Evolutionary conservation across 495 filamentous ascomycete genomes (phyloP).

Genomic region (Penicillium diatomitis): DNA sequence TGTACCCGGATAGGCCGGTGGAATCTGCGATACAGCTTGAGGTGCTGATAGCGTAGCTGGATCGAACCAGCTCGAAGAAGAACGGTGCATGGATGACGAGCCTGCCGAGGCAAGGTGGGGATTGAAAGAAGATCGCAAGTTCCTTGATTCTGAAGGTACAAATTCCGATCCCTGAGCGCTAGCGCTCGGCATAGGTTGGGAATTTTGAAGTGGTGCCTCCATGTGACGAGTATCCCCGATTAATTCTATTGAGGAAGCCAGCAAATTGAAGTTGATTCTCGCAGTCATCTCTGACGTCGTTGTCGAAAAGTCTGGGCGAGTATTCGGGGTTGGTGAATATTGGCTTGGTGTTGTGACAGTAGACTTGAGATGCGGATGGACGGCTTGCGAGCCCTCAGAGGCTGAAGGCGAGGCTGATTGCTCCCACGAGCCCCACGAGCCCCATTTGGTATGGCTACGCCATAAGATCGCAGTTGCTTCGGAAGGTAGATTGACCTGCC

Average conservation of each 20-base stretch:
- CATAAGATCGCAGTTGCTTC: conserved; percentile 68
- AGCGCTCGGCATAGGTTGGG: conserved; percentile 10
- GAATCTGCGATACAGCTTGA: conserved; percentile 12
- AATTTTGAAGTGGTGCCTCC: conserved; percentile 12
- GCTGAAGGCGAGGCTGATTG: conserved; percentile 28
- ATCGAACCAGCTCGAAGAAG: conserved; percentile 22
- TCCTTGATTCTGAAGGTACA: conserved; percentile 27
- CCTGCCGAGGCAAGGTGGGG: conserved; percentile 7
- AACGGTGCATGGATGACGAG: conserved; percentile 5
- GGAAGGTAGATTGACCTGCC: conserved; percentile 78
- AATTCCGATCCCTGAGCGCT: conserved; percentile 13
- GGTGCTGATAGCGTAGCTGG: conserved; percentile 1
- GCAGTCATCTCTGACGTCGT: too few relatives aligned
- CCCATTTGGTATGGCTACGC: conserved; percentile 51
- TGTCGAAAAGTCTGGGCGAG: too few relatives aligned
- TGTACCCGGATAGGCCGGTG: conserved; percentile 17
- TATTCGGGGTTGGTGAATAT: conserved; percentile 10
- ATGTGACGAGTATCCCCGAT: conserved; percentile 3
- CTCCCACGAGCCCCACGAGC: conserved; percentile 38
- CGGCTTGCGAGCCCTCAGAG: conserved; percentile 22
- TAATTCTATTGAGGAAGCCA: conserved; percentile 3
- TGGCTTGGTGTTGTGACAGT: conserved; percentile 10
- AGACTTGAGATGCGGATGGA: conserved; percentile 6
- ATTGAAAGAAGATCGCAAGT: conserved; percentile 22
- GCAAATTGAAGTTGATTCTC: neutral